Conservation (phyloP, 345 rosid species). For the Dipteronia dyeriana region DNA sequence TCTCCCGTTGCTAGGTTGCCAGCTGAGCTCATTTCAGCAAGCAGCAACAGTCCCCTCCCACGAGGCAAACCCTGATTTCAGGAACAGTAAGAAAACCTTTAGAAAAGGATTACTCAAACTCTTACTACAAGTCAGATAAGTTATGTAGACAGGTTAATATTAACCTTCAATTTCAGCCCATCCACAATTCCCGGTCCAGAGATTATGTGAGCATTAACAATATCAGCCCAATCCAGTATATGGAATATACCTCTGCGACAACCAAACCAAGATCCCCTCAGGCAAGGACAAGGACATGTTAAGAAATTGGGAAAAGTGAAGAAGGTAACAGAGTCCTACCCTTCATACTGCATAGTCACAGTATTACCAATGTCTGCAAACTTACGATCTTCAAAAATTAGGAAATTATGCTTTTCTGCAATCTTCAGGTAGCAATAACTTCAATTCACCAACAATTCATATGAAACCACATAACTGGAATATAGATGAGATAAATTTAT, state of each 20-base stretch:
- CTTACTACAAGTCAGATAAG: neutral
- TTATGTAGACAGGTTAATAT: neutral
- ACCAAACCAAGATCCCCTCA: conserved; percentile 11
- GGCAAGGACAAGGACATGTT: neutral
- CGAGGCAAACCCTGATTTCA: conserved; percentile 76
- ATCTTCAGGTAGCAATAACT: conserved; percentile 41
- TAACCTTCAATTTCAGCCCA: conserved; percentile 89
- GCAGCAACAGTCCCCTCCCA: conserved; percentile 83
- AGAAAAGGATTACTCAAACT: conserved; percentile 13
- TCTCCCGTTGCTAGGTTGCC: conserved; percentile 96
- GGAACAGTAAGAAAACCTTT: conserved; percentile 2
- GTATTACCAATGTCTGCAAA: conserved; percentile 99
- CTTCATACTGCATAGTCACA: conserved; percentile 97
- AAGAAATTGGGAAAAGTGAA: neutral
- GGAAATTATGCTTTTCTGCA: conserved; percentile 82
- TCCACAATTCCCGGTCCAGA: conserved; percentile 96
- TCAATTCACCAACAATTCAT: neutral
- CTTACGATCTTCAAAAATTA: conserved; percentile 96
- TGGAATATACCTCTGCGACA: conserved; percentile 72
- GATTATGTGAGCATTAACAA: conserved; percentile 81
- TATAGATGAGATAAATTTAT: neutral
- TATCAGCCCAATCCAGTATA: conserved; percentile 96
- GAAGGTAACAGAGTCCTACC: conserved; percentile 38
- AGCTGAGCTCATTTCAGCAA: conserved; percentile 99
- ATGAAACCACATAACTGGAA: neutral